Conservation (phyloP, 768 basidiomycete genomes). For the Thelephora ganbajun region DNA sequence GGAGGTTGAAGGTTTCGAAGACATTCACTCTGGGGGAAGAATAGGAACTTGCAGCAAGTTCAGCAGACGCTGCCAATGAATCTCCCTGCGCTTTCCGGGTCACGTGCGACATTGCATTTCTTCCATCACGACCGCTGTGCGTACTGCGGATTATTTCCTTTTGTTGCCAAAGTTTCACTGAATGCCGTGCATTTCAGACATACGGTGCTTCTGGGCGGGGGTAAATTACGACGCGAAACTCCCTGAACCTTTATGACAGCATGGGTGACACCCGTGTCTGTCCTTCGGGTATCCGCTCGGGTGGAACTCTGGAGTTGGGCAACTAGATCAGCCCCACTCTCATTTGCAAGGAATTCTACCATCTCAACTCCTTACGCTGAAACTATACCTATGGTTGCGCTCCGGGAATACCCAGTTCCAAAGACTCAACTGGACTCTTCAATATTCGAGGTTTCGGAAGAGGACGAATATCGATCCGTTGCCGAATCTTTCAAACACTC, state of each 20-base stretch:
- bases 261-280: neutral
- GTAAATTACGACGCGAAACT: no score
- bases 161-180: no score
- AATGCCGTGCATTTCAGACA: no score
- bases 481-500: constrained; percentile 2
- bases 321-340: neutral
- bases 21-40: no score
- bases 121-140: no score
- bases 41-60: neutral
- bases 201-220: no score
- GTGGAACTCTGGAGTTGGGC: neutral
- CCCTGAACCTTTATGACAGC: neutral
- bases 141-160: no score
- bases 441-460: constrained; percentile 22
- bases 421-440: constrained; percentile 16
- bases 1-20: constrained; percentile 13
- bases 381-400: constrained; percentile 22
- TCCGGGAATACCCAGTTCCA: constrained; percentile 23
- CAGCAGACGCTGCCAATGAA: neutral
- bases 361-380: constrained; percentile 6
- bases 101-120: no score
- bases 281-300: neutral
- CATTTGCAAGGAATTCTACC: neutral
- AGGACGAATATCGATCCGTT: constrained; percentile 16
- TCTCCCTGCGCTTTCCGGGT: neutral